A percentile compares a stretch with the other conserved stretches of the same genome.
phyloP scores from a whole-genome alignment of 306 rosid genomes.

The cucumber (Cucumis sativus) region Cucumber_9930_V3 NC_026658.2:17068501-17069000 shows the following conservation, averaged over 20 bases:
- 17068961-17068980: neutral
- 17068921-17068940: neutral
- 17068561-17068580: neutral
- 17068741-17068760: neutral
- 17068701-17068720: neutral
- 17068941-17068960: neutral
- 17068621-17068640: neutral
- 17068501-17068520: constrained; percentile 53
- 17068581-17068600: neutral
- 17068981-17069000: neutral
- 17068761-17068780: neutral
- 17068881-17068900: too few species aligned
- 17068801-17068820: neutral
- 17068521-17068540: constrained; percentile 30
- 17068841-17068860: too few species aligned
- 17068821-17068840: neutral
- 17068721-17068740: neutral
- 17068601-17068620: constrained; percentile 2
- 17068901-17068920: neutral
- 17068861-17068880: too few species aligned
- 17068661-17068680: neutral
- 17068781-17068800: neutral
- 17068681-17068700: neutral
- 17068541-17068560: constrained; percentile 50
- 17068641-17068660: neutral